A percentile compares a stretch with the other conserved stretches of the same genome.
Evolutionary conservation across 192 early-diverging fungal genomes (phyloP).

Genomic region (Linnemannia elongata): DNA sequence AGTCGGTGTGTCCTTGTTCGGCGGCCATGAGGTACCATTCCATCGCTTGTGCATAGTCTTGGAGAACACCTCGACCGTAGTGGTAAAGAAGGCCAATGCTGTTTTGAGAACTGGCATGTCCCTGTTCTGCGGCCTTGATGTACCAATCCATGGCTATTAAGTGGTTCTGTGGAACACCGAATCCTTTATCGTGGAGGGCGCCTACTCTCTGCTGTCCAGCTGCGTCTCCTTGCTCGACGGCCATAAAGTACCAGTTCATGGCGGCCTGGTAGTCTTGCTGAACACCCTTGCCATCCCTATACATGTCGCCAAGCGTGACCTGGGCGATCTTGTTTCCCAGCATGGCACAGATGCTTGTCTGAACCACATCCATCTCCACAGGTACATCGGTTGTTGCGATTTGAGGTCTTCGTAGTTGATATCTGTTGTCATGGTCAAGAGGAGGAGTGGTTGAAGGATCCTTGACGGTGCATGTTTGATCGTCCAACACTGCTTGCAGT

Average conservation of each 20-base stretch:
- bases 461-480: too few species aligned
- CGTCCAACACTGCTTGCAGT: too few species aligned
- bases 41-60: constrained; percentile 24
- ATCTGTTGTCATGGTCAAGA: too few species aligned
- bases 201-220: constrained; percentile 71
- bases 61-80: constrained; percentile 32
- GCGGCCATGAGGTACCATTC: constrained; percentile 57
- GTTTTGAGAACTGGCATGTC: constrained; percentile 23
- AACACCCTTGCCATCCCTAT: constrained; percentile 40
- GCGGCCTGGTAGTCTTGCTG: constrained; percentile 28
- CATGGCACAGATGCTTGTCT: neutral
- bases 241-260: constrained; percentile 61
- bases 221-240: constrained; percentile 58
- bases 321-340: neutral
- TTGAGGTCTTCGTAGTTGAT: too few species aligned
- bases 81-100: constrained; percentile 39
- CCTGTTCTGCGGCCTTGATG: constrained; percentile 46
- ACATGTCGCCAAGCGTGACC: constrained; percentile 26
- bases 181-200: constrained; percentile 78
- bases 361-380: too few species aligned
- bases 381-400: too few species aligned
- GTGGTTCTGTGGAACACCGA: constrained; percentile 69
- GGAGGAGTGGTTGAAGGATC: too few species aligned
- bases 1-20: constrained; percentile 22
- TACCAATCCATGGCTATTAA: constrained; percentile 66